Conservation (phyloP, 2,329 filamentous ascomycete species). For the Sphaerulina vaccinii region DNA sequence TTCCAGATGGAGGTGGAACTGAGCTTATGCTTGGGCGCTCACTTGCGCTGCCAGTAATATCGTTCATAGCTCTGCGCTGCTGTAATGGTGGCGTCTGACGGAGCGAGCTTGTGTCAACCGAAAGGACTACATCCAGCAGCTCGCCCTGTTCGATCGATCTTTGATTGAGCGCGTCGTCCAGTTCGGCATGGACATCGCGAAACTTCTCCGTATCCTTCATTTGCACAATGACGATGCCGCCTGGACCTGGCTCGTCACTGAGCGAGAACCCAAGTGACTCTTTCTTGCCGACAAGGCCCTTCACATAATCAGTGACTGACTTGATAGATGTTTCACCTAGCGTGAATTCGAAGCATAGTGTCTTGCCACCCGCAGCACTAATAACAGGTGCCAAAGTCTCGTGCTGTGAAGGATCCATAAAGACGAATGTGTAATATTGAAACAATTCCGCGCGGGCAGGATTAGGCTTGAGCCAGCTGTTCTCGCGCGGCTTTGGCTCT, state of each 20-base stretch:
- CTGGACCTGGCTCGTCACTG: conserved; percentile 31
- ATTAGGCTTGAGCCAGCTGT: conserved; percentile 70
- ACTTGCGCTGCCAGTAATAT: background rate
- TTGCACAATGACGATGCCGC: conserved; percentile 75
- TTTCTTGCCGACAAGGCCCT: conserved; percentile 71
- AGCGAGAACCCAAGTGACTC: conserved; percentile 42
- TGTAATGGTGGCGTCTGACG: conserved; percentile 63
- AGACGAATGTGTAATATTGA: conserved; percentile 83
- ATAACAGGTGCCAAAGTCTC: conserved; percentile 73
- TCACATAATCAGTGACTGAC: conserved; percentile 77
- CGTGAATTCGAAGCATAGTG: conserved; percentile 63
- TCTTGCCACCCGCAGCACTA: conserved; percentile 78
- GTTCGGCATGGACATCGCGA: conserved; percentile 33
- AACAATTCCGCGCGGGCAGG: conserved; percentile 68
- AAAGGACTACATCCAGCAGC: conserved; percentile 84
- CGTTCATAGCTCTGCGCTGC: conserved; percentile 36
- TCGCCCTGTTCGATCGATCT: conserved; percentile 85
- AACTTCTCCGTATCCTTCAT: conserved; percentile 57
- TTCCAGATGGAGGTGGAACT: conserved; percentile 1
- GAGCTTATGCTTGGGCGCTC: background rate
- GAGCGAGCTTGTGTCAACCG: conserved; percentile 71
- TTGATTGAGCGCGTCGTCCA: conserved; percentile 73
- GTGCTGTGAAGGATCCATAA: conserved; percentile 74
- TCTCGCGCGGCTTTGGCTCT: conserved; percentile 65
- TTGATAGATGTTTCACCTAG: conserved; percentile 60